Conservation (phyloP, 2,329 filamentous ascomycete genomes). For the Myriangium duriaei region DNA sequence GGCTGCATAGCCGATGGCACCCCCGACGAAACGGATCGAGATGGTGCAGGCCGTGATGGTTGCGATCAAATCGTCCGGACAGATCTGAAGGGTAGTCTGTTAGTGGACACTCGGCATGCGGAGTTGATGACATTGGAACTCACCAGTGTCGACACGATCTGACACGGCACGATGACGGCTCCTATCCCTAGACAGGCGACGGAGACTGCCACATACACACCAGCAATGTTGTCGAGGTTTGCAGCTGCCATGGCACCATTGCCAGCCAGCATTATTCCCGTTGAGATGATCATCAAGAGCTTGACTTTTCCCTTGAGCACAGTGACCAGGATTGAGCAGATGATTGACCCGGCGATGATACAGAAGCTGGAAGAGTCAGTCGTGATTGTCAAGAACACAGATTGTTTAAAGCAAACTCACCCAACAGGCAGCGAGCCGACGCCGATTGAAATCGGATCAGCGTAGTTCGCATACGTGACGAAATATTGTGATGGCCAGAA, state of each 20-base stretch:
- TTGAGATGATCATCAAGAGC: slow-evolving; percentile 5
- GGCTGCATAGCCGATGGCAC: slow-evolving; percentile 30
- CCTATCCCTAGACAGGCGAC: slow-evolving; percentile 8
- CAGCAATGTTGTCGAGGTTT: slow-evolving; percentile 2
- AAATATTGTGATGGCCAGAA: slow-evolving; percentile 40
- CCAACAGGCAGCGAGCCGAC: neutral
- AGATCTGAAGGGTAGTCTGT: no score
- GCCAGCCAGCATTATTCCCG: slow-evolving; percentile 6
- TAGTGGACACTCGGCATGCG: no score
- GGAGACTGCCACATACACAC: slow-evolving; percentile 1
- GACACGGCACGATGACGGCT: slow-evolving; percentile 7
- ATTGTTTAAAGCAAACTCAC: neutral
- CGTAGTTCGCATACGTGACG: slow-evolving; percentile 16
- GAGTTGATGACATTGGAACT: no score
- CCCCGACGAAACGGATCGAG: slow-evolving; percentile 13
- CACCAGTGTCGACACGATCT: slow-evolving; percentile 8
- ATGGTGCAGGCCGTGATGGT: slow-evolving; percentile 10
- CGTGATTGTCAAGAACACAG: neutral
- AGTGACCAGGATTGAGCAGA: slow-evolving; percentile 7
- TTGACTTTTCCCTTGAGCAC: slow-evolving; percentile 4
- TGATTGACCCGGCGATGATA: slow-evolving; percentile 2
- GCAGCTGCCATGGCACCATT: slow-evolving; percentile 7
- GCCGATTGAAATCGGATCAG: slow-evolving; percentile 5
- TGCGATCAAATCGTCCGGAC: slow-evolving; percentile 9
- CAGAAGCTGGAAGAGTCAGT: slow-evolving; percentile 13